Evolutionary conservation across 108 stramenopile genomes (phyloP), one percentile per base, ranked within the genome.

Genomic region (Fistulifera solaris): DNA sequence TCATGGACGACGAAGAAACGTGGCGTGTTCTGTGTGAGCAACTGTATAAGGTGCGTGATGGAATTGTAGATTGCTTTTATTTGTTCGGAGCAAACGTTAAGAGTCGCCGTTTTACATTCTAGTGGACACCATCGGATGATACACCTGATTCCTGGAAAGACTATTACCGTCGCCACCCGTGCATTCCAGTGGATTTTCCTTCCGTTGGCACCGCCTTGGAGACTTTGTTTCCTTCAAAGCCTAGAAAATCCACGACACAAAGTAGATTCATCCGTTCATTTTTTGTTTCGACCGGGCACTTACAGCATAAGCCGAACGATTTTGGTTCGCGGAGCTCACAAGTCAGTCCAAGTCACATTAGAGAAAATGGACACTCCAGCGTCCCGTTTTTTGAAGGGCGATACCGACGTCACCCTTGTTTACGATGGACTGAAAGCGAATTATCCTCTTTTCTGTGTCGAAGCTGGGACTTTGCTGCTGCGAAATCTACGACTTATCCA

Each of bases 1-100:
- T 66, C 18, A 77, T 94, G 7, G 78, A 76, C 1, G 21, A 43
- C 19, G 63, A 60, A 24, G 41, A 75, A 7, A 75, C 80, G 5
- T 94, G 94, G 93, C 63, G 90, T 15, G 71, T 54, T 1, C 19
- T 81, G 51, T 83, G 77, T 47, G 77, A 81, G 56, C 80, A 81
- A 65, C 59, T 76, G 26, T 76, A 81, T 67, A 87, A 87, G 86
- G 80, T 83, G 61, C 8, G 78, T 74, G 5, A 26, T 51, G 10
- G 47, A 17, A 48, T 12, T 10, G 47, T 48, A 10, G 47, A 13
- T 16, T 12, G n/a, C 10, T 12, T 16, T 18, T 17, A 48, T 12
- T n/a, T n/a, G n/a, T n/a, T n/a, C n/a, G n/a, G n/a, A 40, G 14
- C 14, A 14, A 40, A 40, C 40, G 40, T 13, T 11, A 40, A 40